Evolutionary conservation across 2,329 filamentous ascomycete species (phyloP), one percentile per base, ranked within the genome.

Genomic region (Ophidiomyces ophidiicola): DNA sequence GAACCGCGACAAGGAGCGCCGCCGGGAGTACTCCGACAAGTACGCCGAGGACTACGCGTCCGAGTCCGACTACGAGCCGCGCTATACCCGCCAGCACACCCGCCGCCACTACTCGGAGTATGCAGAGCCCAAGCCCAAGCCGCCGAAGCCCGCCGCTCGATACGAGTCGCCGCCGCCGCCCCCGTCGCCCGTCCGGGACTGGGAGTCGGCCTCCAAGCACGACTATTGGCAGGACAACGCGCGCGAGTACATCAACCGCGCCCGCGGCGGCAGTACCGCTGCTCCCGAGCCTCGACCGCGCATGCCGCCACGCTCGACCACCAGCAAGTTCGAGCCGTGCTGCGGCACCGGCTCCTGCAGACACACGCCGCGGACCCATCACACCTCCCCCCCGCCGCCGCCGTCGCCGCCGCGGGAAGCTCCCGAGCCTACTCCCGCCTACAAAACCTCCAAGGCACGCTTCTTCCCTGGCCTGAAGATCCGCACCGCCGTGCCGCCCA

Each of bases 1-100:
- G 50, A 50, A 48, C 44, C 58, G 60, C 39, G 63, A 62, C 44
- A 63, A 58, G 46, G 63, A 66, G 48, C 59, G 62, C 36, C 58
- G 52, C 39, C 58, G 56, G 39, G 62, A 65, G 36, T 49, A 49
- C 30, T 58, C 53, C 24, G 60, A 61, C 20, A 68, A 66, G 45
- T 54, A 57, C 36, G 56, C 51, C 50, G 18, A 44, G 47, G 12
- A 28, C 53, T 3, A n/a, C n/a, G 14, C 35, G 3, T 43, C 35
- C 5, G 58, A 57, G 8, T 59, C 54, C 18, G 60, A 62, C 21
- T 56, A 57, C 28, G 43, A 42, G 15, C 45, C 47, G 12, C 42
- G 49, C 46, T 37, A 53, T 48, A 32, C 4, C 18, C 25, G 44
- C 3, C 45, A 53, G 11, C 42, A 43, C 30, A 42, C 39, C 32